These are phyloP conservation scores for Penicillium sp. DNA, from an alignment of 2,329 filamentous ascomycete species.

Conservation along the genomic window DNA sequence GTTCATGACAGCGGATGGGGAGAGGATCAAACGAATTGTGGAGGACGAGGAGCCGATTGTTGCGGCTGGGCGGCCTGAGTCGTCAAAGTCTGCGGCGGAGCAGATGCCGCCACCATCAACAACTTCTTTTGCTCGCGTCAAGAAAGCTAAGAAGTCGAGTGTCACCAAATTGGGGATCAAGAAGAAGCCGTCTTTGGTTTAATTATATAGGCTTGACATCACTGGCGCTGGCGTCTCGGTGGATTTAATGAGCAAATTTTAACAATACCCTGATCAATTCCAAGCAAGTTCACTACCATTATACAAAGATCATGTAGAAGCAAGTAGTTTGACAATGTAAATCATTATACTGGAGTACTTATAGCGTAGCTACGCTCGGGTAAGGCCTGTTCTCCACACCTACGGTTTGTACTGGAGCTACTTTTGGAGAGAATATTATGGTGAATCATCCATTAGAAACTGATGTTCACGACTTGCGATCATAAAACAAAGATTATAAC, in stretches of 20 bases:
- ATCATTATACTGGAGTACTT: background rate
- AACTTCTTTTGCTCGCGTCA: slow-evolving; percentile 67
- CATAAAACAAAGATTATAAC: slow-evolving; percentile 14
- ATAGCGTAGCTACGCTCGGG: background rate
- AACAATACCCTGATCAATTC: background rate
- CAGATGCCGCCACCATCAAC: slow-evolving; percentile 56
- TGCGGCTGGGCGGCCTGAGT: slow-evolving; percentile 31
- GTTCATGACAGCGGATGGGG: slow-evolving; percentile 65
- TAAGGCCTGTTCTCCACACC: background rate
- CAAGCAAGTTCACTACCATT: background rate
- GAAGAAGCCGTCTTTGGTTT: slow-evolving; percentile 65
- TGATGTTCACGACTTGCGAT: background rate
- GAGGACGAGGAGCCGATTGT: slow-evolving; percentile 45
- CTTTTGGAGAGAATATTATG: background rate
- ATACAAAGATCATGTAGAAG: background rate
- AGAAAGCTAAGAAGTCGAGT: slow-evolving; percentile 86
- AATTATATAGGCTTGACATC: slow-evolving; percentile 8
- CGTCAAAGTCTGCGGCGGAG: slow-evolving; percentile 28
- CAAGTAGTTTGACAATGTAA: background rate
- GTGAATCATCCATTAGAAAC: background rate
- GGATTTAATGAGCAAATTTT: background rate
- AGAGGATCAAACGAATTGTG: slow-evolving; percentile 54
- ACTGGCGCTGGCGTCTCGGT: slow-evolving; percentile 16
- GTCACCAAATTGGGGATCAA: slow-evolving; percentile 78
- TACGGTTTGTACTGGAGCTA: background rate